These are phyloP conservation scores for Exserohilum rostratum DNA, from an alignment of 2,329 filamentous ascomycete genomes.

Conservation along the genomic window DNA sequence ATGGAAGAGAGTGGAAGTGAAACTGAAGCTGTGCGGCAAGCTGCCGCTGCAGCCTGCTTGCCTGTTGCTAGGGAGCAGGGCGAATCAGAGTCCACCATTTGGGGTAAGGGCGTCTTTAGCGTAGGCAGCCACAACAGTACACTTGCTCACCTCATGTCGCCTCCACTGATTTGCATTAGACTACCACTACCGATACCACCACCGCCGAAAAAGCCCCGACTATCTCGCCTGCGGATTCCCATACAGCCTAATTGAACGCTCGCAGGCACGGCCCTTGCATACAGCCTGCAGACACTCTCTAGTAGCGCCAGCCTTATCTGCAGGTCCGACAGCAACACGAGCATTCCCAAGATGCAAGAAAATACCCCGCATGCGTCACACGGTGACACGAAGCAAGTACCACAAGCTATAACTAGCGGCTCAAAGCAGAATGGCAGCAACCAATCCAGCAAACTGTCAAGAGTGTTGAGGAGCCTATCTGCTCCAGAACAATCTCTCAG, in stretches of 20 bases:
- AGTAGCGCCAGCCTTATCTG: background rate
- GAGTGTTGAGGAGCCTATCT: background rate
- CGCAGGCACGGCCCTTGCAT: slow-evolving; percentile 5
- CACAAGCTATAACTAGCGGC: background rate
- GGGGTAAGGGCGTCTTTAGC: slow-evolving; percentile 5
- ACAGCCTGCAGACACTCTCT: slow-evolving; percentile 3
- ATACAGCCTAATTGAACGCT: background rate
- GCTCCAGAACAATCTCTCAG: background rate
- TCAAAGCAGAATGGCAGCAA: background rate
- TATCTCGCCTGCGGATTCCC: background rate
- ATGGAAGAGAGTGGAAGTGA: background rate
- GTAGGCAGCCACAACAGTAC: background rate
- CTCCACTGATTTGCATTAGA: background rate
- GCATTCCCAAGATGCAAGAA: background rate
- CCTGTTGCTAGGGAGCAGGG: background rate
- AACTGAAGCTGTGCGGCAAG: background rate
- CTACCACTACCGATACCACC: background rate
- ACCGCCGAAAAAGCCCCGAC: background rate
- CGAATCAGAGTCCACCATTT: slow-evolving; percentile 2
- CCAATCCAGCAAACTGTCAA: slow-evolving; percentile 4
- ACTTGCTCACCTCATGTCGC: background rate
- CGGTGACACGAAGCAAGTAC: background rate
- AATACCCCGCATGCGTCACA: background rate
- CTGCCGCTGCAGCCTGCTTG: background rate
- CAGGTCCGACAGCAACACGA: background rate